Evolutionary conservation across 148 eudicot species (phyloP).

Genomic region (Rhododendron vialii): DNA sequence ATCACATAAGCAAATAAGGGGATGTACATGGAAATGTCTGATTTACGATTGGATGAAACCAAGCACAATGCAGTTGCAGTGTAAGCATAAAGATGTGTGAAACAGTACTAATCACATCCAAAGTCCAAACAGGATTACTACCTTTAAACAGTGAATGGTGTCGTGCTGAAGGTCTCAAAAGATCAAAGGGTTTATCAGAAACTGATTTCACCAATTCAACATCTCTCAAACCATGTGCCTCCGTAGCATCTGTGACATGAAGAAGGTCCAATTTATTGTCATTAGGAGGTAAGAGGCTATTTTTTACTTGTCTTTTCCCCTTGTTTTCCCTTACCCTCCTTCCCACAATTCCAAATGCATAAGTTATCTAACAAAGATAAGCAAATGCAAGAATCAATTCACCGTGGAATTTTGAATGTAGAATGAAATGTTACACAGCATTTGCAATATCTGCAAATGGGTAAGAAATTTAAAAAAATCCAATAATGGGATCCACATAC

Average conservation of each 20-base stretch:
- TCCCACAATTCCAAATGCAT: not conserved
- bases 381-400: not conserved
- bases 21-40: not conserved
- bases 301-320: not conserved
- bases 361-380: not conserved
- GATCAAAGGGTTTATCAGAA: constrained; percentile 48
- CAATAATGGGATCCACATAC: not conserved
- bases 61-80: not conserved
- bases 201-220: constrained; percentile 47
- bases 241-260: constrained; percentile 39
- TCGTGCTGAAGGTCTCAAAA: constrained; percentile 60
- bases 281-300: constrained; percentile 9
- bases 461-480: not conserved
- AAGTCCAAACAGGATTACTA: constrained; percentile 21
- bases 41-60: not conserved
- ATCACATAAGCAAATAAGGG: not conserved
- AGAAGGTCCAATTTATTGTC: constrained; percentile 20
- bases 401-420: not conserved
- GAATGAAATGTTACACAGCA: not conserved
- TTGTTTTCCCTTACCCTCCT: constrained; percentile 1
- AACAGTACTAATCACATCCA: constrained; percentile 1
- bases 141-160: constrained; percentile 52
- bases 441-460: not conserved
- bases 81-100: not conserved
- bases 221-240: constrained; percentile 36